Conservation (phyloP, 1,284 basidiomycete species). For the Ustilago lituana region DNA sequence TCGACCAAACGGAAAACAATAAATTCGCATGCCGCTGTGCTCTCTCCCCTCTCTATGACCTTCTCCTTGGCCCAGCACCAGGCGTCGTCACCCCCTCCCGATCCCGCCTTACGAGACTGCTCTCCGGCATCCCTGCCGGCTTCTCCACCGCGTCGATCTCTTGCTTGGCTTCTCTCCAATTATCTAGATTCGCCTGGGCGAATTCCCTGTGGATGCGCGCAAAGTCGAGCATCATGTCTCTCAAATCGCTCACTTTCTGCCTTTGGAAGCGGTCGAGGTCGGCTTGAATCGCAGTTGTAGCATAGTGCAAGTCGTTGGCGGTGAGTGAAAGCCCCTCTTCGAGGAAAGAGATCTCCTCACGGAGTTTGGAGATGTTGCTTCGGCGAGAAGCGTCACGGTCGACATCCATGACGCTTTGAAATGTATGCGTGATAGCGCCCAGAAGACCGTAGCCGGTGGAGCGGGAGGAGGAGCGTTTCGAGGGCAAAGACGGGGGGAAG, state of each 20-base stretch:
- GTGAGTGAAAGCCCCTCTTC: conserved; percentile 62
- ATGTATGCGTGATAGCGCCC: conserved; percentile 89
- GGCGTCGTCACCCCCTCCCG: conserved; percentile 19
- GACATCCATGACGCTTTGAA: conserved; percentile 98
- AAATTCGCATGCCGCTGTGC: no score
- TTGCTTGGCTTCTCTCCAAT: conserved; percentile 93
- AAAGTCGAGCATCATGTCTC: conserved; percentile 90
- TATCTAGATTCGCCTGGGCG: conserved; percentile 82
- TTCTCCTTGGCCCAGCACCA: conserved; percentile 11
- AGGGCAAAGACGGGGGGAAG: conserved; percentile 31
- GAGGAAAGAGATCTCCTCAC: conserved; percentile 79
- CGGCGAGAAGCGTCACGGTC: conserved; percentile 95
- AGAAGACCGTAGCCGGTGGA: conserved; percentile 74
- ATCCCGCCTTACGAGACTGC: conserved; percentile 43
- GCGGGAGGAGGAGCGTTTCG: conserved; percentile 36
- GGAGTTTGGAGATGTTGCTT: conserved; percentile 89
- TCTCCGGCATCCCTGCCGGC: conserved; percentile 53
- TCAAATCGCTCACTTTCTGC: conserved; percentile 94
- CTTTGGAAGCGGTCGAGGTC: conserved; percentile 98
- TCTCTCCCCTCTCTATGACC: no score
- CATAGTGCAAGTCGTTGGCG: conserved; percentile 81
- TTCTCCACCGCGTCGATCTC: conserved; percentile 85
- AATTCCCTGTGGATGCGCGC: conserved; percentile 88
- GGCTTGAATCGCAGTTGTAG: conserved; percentile 92
- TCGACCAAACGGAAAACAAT: no score